A percentile compares a stretch with the other conserved stretches of the same genome.
Conservation (phyloP, 2,329 filamentous ascomycete genomes). For the Verticillium isaacii region DNA sequence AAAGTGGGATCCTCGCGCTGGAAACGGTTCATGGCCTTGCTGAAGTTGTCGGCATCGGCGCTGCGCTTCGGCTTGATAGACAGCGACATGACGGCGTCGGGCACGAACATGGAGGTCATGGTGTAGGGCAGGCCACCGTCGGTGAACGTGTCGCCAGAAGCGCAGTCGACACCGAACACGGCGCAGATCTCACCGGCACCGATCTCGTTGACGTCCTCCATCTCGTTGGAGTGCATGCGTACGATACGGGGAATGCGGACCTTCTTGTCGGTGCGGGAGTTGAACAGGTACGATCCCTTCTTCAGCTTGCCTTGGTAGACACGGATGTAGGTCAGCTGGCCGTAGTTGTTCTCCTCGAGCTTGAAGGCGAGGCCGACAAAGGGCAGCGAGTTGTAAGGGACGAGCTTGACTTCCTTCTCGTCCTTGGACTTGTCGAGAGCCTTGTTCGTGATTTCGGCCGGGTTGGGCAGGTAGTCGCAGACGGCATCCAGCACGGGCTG, state of each 20-base stretch:
- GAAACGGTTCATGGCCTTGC: conserved; percentile 98
- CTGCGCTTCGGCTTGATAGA: conserved; percentile 95
- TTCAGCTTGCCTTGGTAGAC: conserved; percentile 91
- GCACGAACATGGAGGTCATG: conserved; percentile 98
- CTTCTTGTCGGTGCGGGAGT: conserved; percentile 91
- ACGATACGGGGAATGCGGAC: conserved; percentile 96
- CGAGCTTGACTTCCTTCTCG: conserved; percentile 78
- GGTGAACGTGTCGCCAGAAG: conserved; percentile 96
- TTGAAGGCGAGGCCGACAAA: conserved; percentile 98
- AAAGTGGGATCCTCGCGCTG: conserved; percentile 98
- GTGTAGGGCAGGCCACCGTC: conserved; percentile 88
- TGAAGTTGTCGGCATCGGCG: conserved; percentile 90
- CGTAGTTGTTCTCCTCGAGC: conserved; percentile 97
- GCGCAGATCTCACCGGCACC: conserved; percentile 97
- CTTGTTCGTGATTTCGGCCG: conserved; percentile 80
- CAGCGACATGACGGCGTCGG: conserved; percentile 95
- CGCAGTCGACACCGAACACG: conserved; percentile 96
- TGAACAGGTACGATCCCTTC: conserved; percentile 89
- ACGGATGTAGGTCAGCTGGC: conserved; percentile 95
- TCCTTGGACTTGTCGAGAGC: conserved; percentile 77
- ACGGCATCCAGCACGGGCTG: conserved; percentile 97
- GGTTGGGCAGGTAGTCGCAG: conserved; percentile 93
- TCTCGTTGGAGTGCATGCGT: conserved; percentile 98
- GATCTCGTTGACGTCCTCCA: conserved; percentile 93
- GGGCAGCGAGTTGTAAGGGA: conserved; percentile 88